Evolutionary conservation across 805 yeast genomes (phyloP).

Genomic region (Tetrapisispora pingtungensis): DNA sequence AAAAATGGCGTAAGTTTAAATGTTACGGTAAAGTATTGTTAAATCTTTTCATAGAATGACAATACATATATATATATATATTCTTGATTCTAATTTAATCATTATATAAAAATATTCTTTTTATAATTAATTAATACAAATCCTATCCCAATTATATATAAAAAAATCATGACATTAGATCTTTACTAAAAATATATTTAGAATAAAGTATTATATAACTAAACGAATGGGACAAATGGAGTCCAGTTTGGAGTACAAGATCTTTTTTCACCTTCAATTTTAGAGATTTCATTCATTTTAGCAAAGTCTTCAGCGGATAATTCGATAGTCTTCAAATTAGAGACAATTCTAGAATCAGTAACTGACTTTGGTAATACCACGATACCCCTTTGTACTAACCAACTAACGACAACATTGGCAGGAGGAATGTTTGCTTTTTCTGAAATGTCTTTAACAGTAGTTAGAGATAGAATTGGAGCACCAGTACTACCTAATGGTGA

Average conservation of each 20-base stretch:
- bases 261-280: conserved; percentile 26
- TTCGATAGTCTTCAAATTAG: conserved; percentile 26
- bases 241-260: conserved; percentile 20
- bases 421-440: conserved; percentile 32
- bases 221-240: conserved; percentile 20
- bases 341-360: conserved; percentile 34
- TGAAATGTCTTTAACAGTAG: conserved; percentile 35
- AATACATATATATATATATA: too few species aligned
- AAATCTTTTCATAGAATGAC: neutral
- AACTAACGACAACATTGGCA: conserved; percentile 45
- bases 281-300: conserved; percentile 21
- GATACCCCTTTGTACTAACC: conserved; percentile 49
- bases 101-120: too few species aligned
- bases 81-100: too few species aligned
- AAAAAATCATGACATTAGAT: neutral
- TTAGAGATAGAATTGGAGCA: conserved; percentile 42
- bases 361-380: conserved; percentile 45
- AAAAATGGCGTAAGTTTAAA: neutral
- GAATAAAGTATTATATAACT: neutral
- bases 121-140: too few species aligned
- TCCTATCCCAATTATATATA: neutral
- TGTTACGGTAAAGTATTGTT: conserved; percentile 1
- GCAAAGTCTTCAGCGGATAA: conserved; percentile 31
- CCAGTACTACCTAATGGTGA: conserved; percentile 62
- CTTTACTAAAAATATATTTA: too few species aligned